These are phyloP conservation scores for Blepharisma japonicum DNA, from an alignment of 73 alveolate genomes.

Conservation along the genomic window DNA sequence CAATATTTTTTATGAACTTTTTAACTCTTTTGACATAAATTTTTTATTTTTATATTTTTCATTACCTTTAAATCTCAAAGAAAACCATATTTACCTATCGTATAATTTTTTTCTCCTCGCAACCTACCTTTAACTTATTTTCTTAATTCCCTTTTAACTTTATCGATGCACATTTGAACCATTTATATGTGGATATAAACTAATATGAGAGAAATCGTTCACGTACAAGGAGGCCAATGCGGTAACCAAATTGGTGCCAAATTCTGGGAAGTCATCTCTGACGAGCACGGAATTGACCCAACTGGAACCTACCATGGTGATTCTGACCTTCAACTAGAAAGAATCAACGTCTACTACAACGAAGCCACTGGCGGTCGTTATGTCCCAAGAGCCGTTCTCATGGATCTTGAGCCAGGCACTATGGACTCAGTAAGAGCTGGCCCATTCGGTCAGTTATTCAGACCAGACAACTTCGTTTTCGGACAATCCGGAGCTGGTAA, in stretches of 20 bases:
- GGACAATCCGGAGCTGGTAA: conserved; percentile 97
- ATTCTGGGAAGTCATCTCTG: conserved; percentile 98
- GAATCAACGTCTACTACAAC: conserved; percentile 95
- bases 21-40: too few species aligned
- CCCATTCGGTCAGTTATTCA: conserved; percentile 97
- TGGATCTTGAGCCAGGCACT: conserved; percentile 97
- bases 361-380: conserved; percentile 98
- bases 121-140: too few species aligned
- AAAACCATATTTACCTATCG: too few species aligned
- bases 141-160: too few species aligned
- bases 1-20: too few species aligned
- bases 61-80: too few species aligned
- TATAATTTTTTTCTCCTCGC: too few species aligned
- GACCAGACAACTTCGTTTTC: conserved; percentile 99
- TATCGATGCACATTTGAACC: too few species aligned
- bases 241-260: conserved; percentile 97
- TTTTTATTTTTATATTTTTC: too few species aligned
- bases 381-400: conserved; percentile 97
- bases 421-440: conserved; percentile 99
- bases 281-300: conserved; percentile 99
- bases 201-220: conserved; percentile 95
- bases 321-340: conserved; percentile 91
- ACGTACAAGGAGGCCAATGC: conserved; percentile 97
- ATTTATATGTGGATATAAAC: too few species aligned
- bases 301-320: conserved; percentile 98